phyloP scores from a whole-genome alignment of 2,329 filamentous ascomycete species.

The Trichophyton rubrum region DNA sequence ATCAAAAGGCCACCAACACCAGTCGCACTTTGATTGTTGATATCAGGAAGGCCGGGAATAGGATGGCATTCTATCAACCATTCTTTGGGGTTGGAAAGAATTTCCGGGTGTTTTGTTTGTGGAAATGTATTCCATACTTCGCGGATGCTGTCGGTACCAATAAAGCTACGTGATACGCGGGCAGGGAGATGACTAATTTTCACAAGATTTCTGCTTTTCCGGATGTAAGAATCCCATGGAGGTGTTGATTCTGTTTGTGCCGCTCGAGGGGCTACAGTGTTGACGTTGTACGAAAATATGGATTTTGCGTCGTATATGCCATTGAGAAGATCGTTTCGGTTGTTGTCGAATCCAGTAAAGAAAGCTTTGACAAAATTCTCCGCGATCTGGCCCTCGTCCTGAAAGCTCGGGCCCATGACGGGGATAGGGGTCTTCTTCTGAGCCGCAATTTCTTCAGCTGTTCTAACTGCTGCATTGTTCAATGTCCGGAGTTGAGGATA shows the following conservation, averaged over 20 bases:
- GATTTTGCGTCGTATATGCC: constrained; percentile 66
- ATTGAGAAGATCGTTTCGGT: constrained; percentile 50
- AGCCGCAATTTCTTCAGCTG: constrained; percentile 54
- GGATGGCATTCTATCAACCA: constrained; percentile 76
- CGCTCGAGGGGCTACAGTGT: constrained; percentile 45
- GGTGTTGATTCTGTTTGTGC: constrained; percentile 35
- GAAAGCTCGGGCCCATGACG: constrained; percentile 54
- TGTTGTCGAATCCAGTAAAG: constrained; percentile 59
- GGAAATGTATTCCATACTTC: constrained; percentile 60
- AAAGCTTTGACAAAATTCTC: constrained; percentile 65
- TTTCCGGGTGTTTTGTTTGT: constrained; percentile 59
- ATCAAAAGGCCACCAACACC: constrained; percentile 70
- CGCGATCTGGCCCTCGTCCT: constrained; percentile 61
- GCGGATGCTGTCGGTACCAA: constrained; percentile 52
- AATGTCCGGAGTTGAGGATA: constrained; percentile 69
- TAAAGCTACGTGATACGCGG: constrained; percentile 53
- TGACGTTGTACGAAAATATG: constrained; percentile 63
- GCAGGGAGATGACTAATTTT: constrained; percentile 51
- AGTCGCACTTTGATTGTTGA: constrained; percentile 45
- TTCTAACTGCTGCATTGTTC: constrained; percentile 62
- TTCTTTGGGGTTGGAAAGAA: constrained; percentile 53
- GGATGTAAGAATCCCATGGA: constrained; percentile 61
- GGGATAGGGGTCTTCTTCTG: constrained; percentile 46
- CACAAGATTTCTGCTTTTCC: constrained; percentile 63
- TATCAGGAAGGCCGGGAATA: constrained; percentile 58